phyloP scores from a whole-genome alignment of 2,329 filamentous ascomycete species.

The Botrytis porri region DNA sequence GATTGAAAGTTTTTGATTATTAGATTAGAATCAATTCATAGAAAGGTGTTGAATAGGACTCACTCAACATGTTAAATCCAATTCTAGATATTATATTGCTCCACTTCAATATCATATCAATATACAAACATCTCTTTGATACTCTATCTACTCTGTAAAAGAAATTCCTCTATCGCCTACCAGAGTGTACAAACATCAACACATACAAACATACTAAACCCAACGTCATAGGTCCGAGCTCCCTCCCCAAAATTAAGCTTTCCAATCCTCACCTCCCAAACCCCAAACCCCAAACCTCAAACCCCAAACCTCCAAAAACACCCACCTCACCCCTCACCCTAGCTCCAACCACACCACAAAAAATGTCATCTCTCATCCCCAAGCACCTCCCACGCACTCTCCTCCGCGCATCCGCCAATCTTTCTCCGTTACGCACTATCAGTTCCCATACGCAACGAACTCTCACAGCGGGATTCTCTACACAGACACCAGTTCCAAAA shows the following conservation, averaged over 20 bases:
- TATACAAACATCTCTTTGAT: not conserved
- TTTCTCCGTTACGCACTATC: not conserved
- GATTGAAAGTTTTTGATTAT: not conserved
- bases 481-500: not conserved
- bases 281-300: no score
- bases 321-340: not conserved
- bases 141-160: no score
- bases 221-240: constrained; percentile 8
- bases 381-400: not conserved
- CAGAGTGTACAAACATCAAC: no score
- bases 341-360: no score
- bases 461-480: not conserved
- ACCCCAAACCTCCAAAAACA: not conserved
- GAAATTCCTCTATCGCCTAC: no score
- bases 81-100: not conserved
- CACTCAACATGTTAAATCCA: no score
- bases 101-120: not conserved
- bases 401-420: not conserved
- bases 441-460: not conserved
- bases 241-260: not conserved
- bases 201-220: not conserved
- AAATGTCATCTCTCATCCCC: not conserved
- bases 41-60: no score
- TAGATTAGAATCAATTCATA: not conserved
- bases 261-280: not conserved